Evolutionary conservation across 2,329 filamentous ascomycete species (phyloP), one percentile per base, ranked within the genome.

Genomic region (Phoma sp.): DNA sequence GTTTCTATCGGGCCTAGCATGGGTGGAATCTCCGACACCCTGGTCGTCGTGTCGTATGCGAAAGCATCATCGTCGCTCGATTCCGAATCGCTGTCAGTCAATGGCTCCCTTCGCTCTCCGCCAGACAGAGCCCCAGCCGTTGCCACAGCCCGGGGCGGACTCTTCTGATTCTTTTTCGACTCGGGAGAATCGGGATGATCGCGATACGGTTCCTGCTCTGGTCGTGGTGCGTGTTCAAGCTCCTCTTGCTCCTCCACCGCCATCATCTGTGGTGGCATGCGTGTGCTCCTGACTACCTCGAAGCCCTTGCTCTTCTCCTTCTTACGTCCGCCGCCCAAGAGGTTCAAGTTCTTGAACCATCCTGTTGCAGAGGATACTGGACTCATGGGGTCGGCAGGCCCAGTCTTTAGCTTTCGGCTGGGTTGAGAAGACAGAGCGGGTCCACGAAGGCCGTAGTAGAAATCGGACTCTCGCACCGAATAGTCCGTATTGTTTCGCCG

Each of bases 281-380:
- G 85, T 7, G 91, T 86, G 71, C 93, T 97, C 67, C 95, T 82
- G 13, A 99, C 93, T 4, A 99, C 95, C 73, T 98, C 95, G 64
- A 99, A 99, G 0, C 95, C 95, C 75, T 98, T 98, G 61, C 89
- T 88, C 75, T 96, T 96, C 62, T 97, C 93, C 70, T 96, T 97
- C 6, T 87, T 91, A 77, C 96, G 96, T 13, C 89, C 89, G 9
- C 87, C 88, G 10, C 87, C 88, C 54, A 96, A 84, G 5, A 96
- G 71, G 47, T 82, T 65, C 18, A 74, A 38, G 29, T 63, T 84
- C 64, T 90, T 88, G 73, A 98, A 86, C 92, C 93, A 99, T 4
- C 91, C 91, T 0, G 90, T 89, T 0, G 95, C 93, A 7, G 90
- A 93, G 1, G 91, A 89, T 18, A 96, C 90, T 0, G 93, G 91